Base-by-base conservation (phyloP, 2,329 filamentous ascomycete species). In the Neonectria punicea region DNA sequence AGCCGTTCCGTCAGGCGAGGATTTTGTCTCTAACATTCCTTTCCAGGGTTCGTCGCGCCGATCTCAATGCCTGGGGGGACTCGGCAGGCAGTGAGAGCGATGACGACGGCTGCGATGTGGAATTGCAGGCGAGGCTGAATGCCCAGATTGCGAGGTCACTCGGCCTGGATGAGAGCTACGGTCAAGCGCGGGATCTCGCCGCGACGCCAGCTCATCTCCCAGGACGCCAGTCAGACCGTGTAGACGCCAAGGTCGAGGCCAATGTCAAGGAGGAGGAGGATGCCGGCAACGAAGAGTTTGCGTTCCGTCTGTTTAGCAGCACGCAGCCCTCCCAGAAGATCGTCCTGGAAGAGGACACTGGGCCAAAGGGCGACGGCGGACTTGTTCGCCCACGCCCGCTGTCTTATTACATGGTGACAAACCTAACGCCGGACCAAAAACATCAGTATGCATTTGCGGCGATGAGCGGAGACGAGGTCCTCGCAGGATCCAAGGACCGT, bases 231-330 rank as follows among this genome's bases (percentile, higher is more conserved):
- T 41, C 64, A 36, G 58, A 53, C 13, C 50, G 47, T 16, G 16
- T n/a, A 16, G 36, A 39, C 25, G 66, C 69, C 22, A 65, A 59
- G 43, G 51, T 20, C 5, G 67, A 68, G 39, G 63, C 67, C 16
- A 63, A 20, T 2, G 67, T 72, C 14, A 65, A 46, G 5, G 67
- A 71, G 14, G 70, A 73, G 14, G 66, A 63, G 7, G 72, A 78
- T 14, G 77, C 72, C 8, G 70, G 68, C 7, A 71, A 77, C 11
- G 74, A 72, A 22, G 82, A 83, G 57, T 89, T 88, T 68, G 81
- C 84, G 58, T 90, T 90, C 73, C 82, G 86, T 9, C 82, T 90
- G 30, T 90, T 90, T 73, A 82, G 83, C 66, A 80, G 80, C 49
- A 77, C 83, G 18, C 77, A 76, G 5, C 77, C 81, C 2, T 76